Conservation (phyloP, 2,329 filamentous ascomycete genomes). For the Furcasterigmium furcatum region DNA sequence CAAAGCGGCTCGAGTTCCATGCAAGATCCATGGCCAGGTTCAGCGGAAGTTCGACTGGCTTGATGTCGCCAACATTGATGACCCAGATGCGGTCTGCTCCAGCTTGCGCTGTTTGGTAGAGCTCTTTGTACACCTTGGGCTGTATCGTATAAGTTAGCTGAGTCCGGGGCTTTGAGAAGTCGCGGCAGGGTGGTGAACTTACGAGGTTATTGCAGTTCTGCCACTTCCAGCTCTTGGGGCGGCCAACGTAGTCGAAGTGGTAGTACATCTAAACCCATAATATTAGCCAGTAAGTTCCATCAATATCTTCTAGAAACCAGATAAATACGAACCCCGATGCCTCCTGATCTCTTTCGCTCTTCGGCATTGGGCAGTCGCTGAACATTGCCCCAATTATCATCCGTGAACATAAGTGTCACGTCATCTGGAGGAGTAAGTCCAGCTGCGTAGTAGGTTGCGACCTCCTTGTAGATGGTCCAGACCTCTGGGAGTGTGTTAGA, state of each 20-base stretch:
- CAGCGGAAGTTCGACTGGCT: slow-evolving; percentile 55
- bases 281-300: not conserved
- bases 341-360: slow-evolving; percentile 51
- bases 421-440: slow-evolving; percentile 53
- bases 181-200: slow-evolving; percentile 32
- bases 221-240: slow-evolving; percentile 34
- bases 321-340: slow-evolving; percentile 42
- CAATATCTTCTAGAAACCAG: too few species aligned
- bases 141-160: not conserved
- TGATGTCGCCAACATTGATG: slow-evolving; percentile 63
- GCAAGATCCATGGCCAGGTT: slow-evolving; percentile 56
- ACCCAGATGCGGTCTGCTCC: slow-evolving; percentile 60
- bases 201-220: slow-evolving; percentile 54
- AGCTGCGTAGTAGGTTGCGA: slow-evolving; percentile 55
- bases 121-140: slow-evolving; percentile 31
- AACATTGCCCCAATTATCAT: slow-evolving; percentile 60
- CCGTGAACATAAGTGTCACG: slow-evolving; percentile 57
- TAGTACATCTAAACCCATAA: slow-evolving; percentile 40
- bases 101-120: slow-evolving; percentile 50
- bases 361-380: slow-evolving; percentile 49
- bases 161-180: not conserved
- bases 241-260: slow-evolving; percentile 34
- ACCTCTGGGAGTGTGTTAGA: slow-evolving; percentile 63
- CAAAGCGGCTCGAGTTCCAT: slow-evolving; percentile 47
- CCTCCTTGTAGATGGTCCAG: slow-evolving; percentile 62